Base-by-base conservation (phyloP, 345 rosid species). In the Acer saccharum region DNA sequence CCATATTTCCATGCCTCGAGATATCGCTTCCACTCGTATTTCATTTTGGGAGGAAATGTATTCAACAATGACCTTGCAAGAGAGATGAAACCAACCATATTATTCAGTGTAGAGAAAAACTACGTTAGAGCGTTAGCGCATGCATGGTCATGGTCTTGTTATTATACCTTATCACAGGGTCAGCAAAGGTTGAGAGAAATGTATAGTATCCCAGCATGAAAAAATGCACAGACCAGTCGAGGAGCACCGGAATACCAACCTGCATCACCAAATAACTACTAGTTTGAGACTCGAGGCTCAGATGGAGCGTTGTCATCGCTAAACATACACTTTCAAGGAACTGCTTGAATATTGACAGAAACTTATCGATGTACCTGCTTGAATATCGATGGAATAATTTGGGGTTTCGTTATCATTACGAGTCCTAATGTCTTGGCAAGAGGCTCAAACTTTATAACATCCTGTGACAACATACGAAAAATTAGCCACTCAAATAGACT, bases 1-100 rank as follows among this genome's bases (percentile, higher is more conserved):
- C 98, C 98, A 66, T 88, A 92, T 81, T 87, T 90, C 97, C 97
- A 94, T 76, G 98, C 98, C 78, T 94, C 97, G 0, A 95, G 93
- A 62, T 71, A 79, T 72, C 89, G 84, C 80, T 86, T 95, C 98
- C 97, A 95, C 71, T 87, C 78, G 8, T 87, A 92, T 84, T 80
- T 86, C 52, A 77, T 84, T 89, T 82, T 86, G 14, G 87, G 70
- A 39, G 98, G 93, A 76, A 86, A 78, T 58, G 78, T 81, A 46
- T 81, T 71, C 78, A 95, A 66, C 69, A 86, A 62, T 44, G 91
- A 89, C 86, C 98, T 95, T 76, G 71, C 76, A 71, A 64, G 79
- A 67, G 79, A 65, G 62, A 71, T 3, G 64, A 25, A 25, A 25
- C 27, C 65, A 10, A 55, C 70, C 61, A 61, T 27, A 17, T 64